Base-by-base conservation (phyloP, 2,329 filamentous ascomycete species). In the Keithomyces neogunnii region DNA sequence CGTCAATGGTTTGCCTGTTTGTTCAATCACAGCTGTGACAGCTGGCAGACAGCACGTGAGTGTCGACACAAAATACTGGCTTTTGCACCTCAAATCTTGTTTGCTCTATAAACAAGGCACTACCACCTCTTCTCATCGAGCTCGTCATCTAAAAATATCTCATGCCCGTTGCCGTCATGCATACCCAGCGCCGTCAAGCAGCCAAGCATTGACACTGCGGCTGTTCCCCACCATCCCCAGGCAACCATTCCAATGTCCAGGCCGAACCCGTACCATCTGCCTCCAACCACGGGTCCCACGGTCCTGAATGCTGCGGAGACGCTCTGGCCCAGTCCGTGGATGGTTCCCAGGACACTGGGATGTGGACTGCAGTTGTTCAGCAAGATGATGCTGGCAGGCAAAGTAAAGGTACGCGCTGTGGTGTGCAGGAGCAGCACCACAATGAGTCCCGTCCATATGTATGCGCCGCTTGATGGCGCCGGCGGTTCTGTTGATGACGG, bases 341-440 rank as follows among this genome's bases (percentile, higher is more conserved):
- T 73, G 0, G 78, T 79, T 1, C 79, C 80, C 13, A 83, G 65
- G 3, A 81, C 78, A 45, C 73, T 76, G 0, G 77, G 78, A 57
- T 81, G 76, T 1, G 80, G 80, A 39, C 76, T 78, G 58, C 77
- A 78, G 59, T 84, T 82, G 58, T 82, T 83, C 43, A 83, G 67
- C 7, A 83, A 64, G 51, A 83, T 81, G 36, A 80, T 79, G 60
- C 75, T 78, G 3, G 76, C 76, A 1, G 79, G 79, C 7, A 80
- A 66, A 0, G 77, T 77, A 59, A 91, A 89, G 0, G 88, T 92
- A 31, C 87, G 76, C 0, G 84, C 86, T 3, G 84, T 73, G 13
- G 89, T 86, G 62, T 91, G 87, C 7, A 89, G 63, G 13, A 81
- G 73, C 2, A 88, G 72, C 2, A 88, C 82, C 2, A 79, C 61